Evolutionary conservation across 345 rosid genomes (phyloP).

Genomic region (Aegle marmelos): DNA sequence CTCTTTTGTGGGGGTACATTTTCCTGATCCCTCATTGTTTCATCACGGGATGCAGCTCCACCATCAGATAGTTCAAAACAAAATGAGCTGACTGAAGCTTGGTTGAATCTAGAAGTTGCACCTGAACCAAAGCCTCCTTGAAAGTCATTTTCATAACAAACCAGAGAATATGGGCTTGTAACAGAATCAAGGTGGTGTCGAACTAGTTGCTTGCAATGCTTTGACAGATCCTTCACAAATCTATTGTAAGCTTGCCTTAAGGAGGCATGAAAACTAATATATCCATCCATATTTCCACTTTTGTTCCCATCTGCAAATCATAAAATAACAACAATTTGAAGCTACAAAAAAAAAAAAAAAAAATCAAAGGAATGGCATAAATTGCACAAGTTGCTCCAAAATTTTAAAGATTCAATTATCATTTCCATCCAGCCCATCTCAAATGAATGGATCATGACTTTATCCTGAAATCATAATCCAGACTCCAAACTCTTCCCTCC

Average conservation of each 20-base stretch:
- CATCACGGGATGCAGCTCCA: slow-evolving; percentile 38
- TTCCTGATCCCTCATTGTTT: slow-evolving; percentile 66
- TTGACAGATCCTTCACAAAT: slow-evolving; percentile 71
- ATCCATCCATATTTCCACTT: slow-evolving; percentile 77
- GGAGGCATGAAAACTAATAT: slow-evolving; percentile 86
- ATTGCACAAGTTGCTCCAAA: background rate
- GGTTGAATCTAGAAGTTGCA: slow-evolving; percentile 37
- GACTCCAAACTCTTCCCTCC: too few relatives aligned
- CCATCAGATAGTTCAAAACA: slow-evolving; percentile 73
- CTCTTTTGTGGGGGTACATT: slow-evolving; percentile 73
- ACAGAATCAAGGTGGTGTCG: slow-evolving; percentile 96
- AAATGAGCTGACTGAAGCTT: slow-evolving; percentile 55
- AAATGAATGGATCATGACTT: background rate
- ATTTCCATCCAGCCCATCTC: background rate
- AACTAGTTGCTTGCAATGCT: slow-evolving; percentile 85
- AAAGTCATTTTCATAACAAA: slow-evolving; percentile 71
- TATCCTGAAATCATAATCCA: background rate
- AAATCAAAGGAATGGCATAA: background rate
- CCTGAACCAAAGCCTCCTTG: slow-evolving; percentile 57
- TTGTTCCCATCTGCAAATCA: slow-evolving; percentile 55
- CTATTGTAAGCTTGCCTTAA: slow-evolving; percentile 70
- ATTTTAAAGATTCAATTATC: background rate
- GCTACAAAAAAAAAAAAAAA: background rate
- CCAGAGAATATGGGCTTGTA: slow-evolving; percentile 91
- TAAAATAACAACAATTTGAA: slow-evolving; percentile 1